phyloP scores from a whole-genome alignment of 805 yeast species.

The Metschnikowia chrysomelidarum region DNA sequence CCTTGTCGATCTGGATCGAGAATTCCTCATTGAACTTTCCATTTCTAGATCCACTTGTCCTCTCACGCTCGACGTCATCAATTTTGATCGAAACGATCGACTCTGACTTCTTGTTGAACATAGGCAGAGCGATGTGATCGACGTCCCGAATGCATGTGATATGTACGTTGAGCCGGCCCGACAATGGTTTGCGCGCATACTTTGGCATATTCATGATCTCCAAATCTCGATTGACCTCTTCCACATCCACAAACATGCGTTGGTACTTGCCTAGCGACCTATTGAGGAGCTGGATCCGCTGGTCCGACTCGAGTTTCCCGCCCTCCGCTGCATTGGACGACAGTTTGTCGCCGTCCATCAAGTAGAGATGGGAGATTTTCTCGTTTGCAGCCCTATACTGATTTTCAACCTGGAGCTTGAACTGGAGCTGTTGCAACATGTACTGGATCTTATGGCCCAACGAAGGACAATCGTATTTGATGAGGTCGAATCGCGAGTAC shows the following conservation, averaged over 20 bases:
- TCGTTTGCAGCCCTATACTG: conserved; percentile 93
- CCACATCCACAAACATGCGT: conserved; percentile 76
- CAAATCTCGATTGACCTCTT: conserved; percentile 63
- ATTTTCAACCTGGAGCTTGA: conserved; percentile 89
- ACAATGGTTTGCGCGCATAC: conserved; percentile 76
- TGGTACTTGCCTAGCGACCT: conserved; percentile 85
- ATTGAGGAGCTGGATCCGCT: conserved; percentile 78
- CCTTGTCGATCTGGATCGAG: conserved; percentile 78
- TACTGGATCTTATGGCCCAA: conserved; percentile 92
- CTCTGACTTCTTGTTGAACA: conserved; percentile 77
- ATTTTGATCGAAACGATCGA: conserved; percentile 73
- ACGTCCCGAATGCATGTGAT: conserved; percentile 80
- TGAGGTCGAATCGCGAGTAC: conserved; percentile 72
- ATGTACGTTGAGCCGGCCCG: conserved; percentile 76
- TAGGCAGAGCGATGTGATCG: conserved; percentile 86
- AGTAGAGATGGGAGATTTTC: conserved; percentile 80
- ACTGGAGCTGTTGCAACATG: conserved; percentile 92
- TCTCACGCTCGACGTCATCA: conserved; percentile 83
- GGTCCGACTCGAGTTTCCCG: conserved; percentile 79
- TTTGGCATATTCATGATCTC: conserved; percentile 67
- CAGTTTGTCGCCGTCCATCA: conserved; percentile 86
- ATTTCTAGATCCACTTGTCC: conserved; percentile 68
- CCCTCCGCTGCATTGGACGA: conserved; percentile 86
- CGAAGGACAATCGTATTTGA: conserved; percentile 92
- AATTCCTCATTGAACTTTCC: conserved; percentile 86